Evolutionary conservation across 2,329 filamentous ascomycete species (phyloP).

Genomic region (Aspergillus carbonarius): DNA sequence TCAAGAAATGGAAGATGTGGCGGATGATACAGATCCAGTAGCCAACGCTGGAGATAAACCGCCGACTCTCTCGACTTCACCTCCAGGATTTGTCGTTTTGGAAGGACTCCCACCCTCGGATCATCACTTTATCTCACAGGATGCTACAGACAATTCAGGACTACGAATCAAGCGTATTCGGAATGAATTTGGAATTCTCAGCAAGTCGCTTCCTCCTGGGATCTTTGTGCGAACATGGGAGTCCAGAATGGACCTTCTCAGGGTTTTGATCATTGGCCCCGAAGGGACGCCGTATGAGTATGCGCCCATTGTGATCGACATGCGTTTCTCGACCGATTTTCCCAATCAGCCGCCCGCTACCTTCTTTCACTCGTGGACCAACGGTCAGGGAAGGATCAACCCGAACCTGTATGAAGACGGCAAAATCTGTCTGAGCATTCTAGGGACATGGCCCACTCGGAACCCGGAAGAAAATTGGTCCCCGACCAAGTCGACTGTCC

Average conservation of each 20-base stretch:
- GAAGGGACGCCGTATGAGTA: conserved; percentile 61
- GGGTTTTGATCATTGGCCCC: conserved; percentile 59
- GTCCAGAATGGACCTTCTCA: conserved; percentile 57
- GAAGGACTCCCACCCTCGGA: conserved; percentile 45
- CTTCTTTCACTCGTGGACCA: conserved; percentile 61
- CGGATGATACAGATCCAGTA: background rate
- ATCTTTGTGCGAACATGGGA: conserved; percentile 63
- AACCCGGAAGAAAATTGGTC: conserved; percentile 56
- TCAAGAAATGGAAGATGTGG: background rate
- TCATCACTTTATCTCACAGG: conserved; percentile 41
- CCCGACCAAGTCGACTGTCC: conserved; percentile 51
- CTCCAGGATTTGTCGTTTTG: conserved; percentile 39
- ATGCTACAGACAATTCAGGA: conserved; percentile 24
- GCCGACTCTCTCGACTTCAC: conserved; percentile 13
- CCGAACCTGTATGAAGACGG: conserved; percentile 64
- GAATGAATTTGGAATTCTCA: conserved; percentile 61
- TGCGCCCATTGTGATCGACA: conserved; percentile 62
- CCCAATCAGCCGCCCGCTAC: conserved; percentile 54
- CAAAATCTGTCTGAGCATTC: conserved; percentile 59
- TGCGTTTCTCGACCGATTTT: conserved; percentile 52
- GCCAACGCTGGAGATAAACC: background rate
- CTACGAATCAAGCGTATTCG: conserved; percentile 49
- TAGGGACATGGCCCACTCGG: conserved; percentile 60
- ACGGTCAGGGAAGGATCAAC: conserved; percentile 55
- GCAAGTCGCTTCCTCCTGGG: conserved; percentile 52